These are phyloP conservation scores for Artemisia annua DNA, from an alignment of 129 eudicot genomes.

Conservation along the genomic window DNA sequence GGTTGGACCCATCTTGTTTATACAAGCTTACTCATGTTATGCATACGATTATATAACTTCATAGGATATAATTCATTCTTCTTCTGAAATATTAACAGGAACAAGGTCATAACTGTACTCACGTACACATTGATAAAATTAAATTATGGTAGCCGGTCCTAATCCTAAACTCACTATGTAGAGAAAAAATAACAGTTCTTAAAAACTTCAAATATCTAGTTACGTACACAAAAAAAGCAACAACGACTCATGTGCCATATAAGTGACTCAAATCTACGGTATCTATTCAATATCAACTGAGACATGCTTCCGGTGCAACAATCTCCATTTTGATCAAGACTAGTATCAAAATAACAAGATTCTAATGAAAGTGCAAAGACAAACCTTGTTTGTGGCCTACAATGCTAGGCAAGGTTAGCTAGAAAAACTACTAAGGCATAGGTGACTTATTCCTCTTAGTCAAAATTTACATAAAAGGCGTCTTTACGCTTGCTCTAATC, in stretches of 20 bases:
- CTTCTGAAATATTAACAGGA: background rate
- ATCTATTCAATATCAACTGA: background rate
- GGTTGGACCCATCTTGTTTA: background rate
- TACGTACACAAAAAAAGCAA: background rate
- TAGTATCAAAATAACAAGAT: no score
- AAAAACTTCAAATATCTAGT: background rate
- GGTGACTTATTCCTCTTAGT: no score
- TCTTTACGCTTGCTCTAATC: no score
- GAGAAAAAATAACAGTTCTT: background rate
- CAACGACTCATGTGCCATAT: background rate
- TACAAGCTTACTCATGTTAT: no score
- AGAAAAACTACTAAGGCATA: no score
- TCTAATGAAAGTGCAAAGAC: no score
- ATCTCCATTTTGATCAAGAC: background rate
- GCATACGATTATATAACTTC: no score
- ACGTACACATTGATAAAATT: background rate
- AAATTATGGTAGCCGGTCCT: background rate
- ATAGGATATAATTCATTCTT: no score
- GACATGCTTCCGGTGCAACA: no score
- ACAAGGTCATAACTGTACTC: background rate
- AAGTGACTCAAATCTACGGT: background rate
- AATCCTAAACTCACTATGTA: slow-evolving; percentile 12
- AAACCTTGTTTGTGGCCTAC: no score
- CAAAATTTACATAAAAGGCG: no score
- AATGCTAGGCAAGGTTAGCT: no score